Evolutionary conservation across 306 rosid species (phyloP).

Genomic region (Abrus pulchellus): DNA sequence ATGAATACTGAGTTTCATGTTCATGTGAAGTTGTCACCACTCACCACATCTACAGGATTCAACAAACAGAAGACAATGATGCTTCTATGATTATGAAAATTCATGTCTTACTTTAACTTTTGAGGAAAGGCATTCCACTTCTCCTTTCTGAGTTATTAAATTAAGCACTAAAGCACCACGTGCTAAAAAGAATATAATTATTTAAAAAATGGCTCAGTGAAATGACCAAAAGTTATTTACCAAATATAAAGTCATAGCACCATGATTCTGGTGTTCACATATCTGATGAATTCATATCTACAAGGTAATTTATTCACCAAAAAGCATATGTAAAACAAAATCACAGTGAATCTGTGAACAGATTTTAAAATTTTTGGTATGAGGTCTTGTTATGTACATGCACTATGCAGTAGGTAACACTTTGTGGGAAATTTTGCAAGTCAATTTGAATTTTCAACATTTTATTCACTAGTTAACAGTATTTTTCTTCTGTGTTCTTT

Average conservation of each 20-base stretch:
- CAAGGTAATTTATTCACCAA: conserved; percentile 27
- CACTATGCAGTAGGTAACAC: neutral
- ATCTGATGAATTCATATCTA: conserved; percentile 13
- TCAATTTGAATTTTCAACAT: conserved; percentile 7
- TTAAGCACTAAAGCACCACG: conserved; percentile 14
- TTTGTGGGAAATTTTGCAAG: neutral
- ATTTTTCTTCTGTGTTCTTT: conserved; percentile 20
- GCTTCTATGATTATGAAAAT: neutral
- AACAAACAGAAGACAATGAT: conserved; percentile 6
- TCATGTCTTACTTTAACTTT: conserved; percentile 42
- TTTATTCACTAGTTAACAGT: neutral
- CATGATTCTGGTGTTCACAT: conserved; percentile 27
- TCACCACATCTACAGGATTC: neutral
- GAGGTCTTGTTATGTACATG: neutral
- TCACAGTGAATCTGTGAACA: neutral
- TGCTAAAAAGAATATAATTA: conserved; percentile 37
- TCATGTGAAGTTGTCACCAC: neutral
- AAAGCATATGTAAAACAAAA: neutral
- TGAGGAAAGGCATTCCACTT: conserved; percentile 30
- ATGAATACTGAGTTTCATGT: conserved; percentile 21
- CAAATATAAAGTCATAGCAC: conserved; percentile 23
- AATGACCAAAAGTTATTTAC: conserved; percentile 27
- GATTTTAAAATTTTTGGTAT: conserved; percentile 11
- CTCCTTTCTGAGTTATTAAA: conserved; percentile 21
- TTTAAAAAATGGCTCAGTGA: conserved; percentile 16